A percentile compares a stretch with the other conserved stretches of the same genome.
These are phyloP conservation scores for Coemansia sp. DNA, from an alignment of 192 early-diverging fungal genomes.

Conservation along the genomic window DNA sequence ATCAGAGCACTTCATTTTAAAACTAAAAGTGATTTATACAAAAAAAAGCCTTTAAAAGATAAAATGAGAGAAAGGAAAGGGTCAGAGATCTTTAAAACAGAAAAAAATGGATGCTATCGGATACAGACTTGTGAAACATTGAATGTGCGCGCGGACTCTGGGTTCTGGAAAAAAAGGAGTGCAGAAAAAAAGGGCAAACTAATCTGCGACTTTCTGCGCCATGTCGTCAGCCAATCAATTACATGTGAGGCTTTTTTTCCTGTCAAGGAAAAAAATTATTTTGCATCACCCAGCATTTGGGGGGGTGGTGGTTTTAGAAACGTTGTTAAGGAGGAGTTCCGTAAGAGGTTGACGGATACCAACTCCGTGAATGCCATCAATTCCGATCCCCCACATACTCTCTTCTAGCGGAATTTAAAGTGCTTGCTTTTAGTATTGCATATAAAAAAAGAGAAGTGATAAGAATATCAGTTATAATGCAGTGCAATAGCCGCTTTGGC, in stretches of 20 bases:
- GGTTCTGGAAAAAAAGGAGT: neutral
- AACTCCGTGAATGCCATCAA: neutral
- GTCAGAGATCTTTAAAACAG: neutral
- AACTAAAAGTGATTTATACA: neutral
- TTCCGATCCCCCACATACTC: neutral
- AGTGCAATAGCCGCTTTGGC: constrained; percentile 3
- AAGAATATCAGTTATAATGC: neutral
- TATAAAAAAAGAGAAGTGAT: neutral
- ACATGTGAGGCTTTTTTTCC: no score
- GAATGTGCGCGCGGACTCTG: neutral
- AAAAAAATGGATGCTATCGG: neutral
- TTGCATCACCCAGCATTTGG: neutral
- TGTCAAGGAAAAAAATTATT: no score
- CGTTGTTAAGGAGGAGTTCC: neutral
- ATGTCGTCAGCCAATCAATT: constrained; percentile 5
- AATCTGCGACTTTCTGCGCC: neutral
- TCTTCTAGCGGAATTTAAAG: neutral
- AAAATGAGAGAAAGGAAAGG: neutral
- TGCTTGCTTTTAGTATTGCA: neutral
- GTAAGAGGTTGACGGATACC: neutral
- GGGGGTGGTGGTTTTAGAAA: neutral
- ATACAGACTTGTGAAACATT: neutral
- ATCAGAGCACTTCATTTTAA: constrained; percentile 40
- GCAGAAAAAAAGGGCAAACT: neutral
- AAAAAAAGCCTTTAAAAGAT: neutral